Evolutionary conservation across 2,329 filamentous ascomycete species (phyloP), one percentile per base, ranked within the genome.

Genomic region (Xylariaceae sp.): DNA sequence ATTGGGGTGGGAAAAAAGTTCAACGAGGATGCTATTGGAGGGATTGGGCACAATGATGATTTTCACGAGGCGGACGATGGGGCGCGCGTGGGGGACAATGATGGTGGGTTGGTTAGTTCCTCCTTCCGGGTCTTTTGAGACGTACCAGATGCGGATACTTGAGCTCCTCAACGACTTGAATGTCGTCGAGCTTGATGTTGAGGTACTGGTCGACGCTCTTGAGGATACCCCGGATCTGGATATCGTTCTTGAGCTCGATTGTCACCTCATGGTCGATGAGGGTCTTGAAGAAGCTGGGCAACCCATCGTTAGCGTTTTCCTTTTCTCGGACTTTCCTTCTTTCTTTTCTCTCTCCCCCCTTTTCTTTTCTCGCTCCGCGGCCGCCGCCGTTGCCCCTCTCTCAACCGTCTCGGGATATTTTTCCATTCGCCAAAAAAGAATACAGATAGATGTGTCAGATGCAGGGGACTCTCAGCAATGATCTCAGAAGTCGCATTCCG

Each of bases 151-250:
- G 94, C 54, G 94, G 94, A 74, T 97, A 97, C 76, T 92, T 92
- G 72, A 94, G 79, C 77, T 97, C 91, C 67, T 99, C 92, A 30
- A 96, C 83, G 37, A 97, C 93, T 64, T 87, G 83, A 62, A 97
- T 95, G 72, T 97, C 91, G 72, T 99, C 94, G 54, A 99, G 85
- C 81, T 97, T 97, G 78, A 99, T 97, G 78, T 99, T 99, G 72
- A 99, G 85, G 77, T 96, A 99, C 79, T 97, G 94, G 74, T 99
- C 94, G 67, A 99, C 93, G 72, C 90, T 95, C 81, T 97, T 99
- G 67, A 99, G 82, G 41, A 88, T 95, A 66, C 94, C 94, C 69
- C 90, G 90, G 74, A 99, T 95, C 73, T 92, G 92, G 69, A 99
- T 96, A 78, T 99, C 94, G 76, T 99, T 99, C 79, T 99, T 99